Evolutionary conservation across 495 filamentous ascomycete genomes (phyloP).

Genomic region (Polyplosphaeria fusca): DNA sequence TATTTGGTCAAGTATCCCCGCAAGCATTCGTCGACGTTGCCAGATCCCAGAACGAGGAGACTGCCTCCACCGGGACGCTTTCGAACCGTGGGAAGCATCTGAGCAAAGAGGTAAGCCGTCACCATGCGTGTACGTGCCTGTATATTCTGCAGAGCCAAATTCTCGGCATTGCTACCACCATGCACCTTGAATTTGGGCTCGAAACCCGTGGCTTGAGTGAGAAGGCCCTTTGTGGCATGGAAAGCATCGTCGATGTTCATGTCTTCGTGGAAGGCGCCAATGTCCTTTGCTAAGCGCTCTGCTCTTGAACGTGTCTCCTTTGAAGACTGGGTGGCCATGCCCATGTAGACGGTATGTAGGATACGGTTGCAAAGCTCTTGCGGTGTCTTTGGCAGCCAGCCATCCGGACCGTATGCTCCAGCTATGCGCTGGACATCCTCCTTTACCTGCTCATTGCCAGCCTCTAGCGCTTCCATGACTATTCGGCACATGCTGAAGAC

Average conservation of each 20-base stretch:
- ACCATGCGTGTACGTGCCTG: slow-evolving; percentile 84
- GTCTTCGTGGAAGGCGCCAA: slow-evolving; percentile 73
- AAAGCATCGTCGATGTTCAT: slow-evolving; percentile 72
- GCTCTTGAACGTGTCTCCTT: slow-evolving; percentile 71
- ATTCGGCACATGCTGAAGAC: slow-evolving; percentile 53
- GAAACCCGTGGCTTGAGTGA: slow-evolving; percentile 54
- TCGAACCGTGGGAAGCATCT: slow-evolving; percentile 59
- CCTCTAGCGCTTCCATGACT: slow-evolving; percentile 61
- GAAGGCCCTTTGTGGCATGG: slow-evolving; percentile 52
- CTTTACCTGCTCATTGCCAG: slow-evolving; percentile 67
- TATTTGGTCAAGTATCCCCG: slow-evolving; percentile 67
- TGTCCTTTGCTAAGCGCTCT: slow-evolving; percentile 60
- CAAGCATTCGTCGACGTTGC: slow-evolving; percentile 54
- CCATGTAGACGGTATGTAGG: slow-evolving; percentile 80
- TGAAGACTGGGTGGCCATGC: slow-evolving; percentile 67
- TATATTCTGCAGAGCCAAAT: slow-evolving; percentile 74
- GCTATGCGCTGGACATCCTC: slow-evolving; percentile 63
- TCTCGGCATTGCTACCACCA: slow-evolving; percentile 60
- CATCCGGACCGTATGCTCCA: slow-evolving; percentile 50
- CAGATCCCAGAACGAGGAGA: slow-evolving; percentile 63
- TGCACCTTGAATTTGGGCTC: slow-evolving; percentile 66
- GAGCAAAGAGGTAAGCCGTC: slow-evolving; percentile 69
- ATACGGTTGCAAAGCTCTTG: slow-evolving; percentile 50
- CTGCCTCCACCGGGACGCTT: slow-evolving; percentile 53
- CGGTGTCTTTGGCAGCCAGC: slow-evolving; percentile 51